These are phyloP conservation scores for Podila verticillata DNA, from an alignment of 192 early-diverging fungal species.

Conservation along the genomic window DNA sequence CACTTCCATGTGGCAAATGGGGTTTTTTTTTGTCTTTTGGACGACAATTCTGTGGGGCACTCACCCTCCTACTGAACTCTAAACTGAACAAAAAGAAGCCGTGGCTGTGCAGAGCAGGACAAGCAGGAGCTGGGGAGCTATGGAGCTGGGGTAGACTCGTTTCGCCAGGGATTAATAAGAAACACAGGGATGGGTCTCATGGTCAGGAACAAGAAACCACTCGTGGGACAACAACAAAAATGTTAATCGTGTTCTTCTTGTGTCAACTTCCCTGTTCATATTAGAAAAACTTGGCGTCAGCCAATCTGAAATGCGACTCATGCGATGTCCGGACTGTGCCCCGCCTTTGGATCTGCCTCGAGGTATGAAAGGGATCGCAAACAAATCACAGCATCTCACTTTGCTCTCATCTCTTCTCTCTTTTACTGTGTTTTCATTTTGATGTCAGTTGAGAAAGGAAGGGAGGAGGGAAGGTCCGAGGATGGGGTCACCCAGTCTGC, in stretches of 20 bases:
- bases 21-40: neutral
- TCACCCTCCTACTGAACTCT: no score
- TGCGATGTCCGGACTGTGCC: slow-evolving; percentile 41
- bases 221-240: neutral
- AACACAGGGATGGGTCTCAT: no score
- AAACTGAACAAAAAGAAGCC: no score
- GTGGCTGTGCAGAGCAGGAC: no score
- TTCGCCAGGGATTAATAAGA: no score
- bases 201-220: neutral
- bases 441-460: neutral
- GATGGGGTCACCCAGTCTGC: no score
- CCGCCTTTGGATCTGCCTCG: slow-evolving; percentile 52
- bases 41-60: no score
- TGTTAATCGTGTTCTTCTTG: neutral
- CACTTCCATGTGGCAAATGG: no score
- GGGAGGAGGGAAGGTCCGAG: neutral
- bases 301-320: slow-evolving; percentile 42
- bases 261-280: neutral
- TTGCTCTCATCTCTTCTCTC: neutral
- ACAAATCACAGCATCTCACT: neutral
- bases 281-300: slow-evolving; percentile 39
- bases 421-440: neutral
- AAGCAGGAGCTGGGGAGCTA: no score
- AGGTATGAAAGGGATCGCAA: slow-evolving; percentile 15
- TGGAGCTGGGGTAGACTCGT: no score